Percentiles rank a stretch among this genome's conserved stretches.
These are phyloP conservation scores for Cordyceps tenuipes DNA, from an alignment of 2,329 filamentous ascomycete genomes.

Conservation along the genomic window DNA sequence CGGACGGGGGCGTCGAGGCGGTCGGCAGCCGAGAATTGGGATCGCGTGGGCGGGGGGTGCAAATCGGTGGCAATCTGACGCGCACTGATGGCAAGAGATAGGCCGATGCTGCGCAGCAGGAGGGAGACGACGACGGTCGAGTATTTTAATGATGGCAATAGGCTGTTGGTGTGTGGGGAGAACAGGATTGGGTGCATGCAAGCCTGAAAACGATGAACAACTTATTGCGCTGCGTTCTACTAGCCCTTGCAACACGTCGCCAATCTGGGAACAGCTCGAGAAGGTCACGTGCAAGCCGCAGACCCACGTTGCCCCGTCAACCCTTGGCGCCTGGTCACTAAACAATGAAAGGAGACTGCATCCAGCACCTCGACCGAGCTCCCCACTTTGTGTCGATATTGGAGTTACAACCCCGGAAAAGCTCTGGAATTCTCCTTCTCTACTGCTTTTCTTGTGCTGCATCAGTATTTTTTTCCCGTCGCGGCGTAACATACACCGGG, in stretches of 20 bases:
- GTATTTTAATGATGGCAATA: conserved; percentile 4
- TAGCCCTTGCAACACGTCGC: conserved; percentile 12
- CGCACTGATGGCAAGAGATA: not conserved
- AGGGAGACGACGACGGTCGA: conserved; percentile 1
- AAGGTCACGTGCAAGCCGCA: conserved; percentile 1
- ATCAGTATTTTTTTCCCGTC: not conserved
- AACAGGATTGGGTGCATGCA: conserved; percentile 7
- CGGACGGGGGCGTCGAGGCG: not conserved
- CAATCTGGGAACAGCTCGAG: conserved; percentile 6
- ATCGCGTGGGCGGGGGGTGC: not conserved
- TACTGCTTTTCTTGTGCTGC: not conserved
- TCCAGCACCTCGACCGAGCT: not conserved
- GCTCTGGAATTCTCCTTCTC: not conserved
- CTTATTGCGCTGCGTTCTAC: conserved; percentile 7
- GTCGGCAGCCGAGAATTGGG: not conserved
- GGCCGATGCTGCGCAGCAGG: not conserved
- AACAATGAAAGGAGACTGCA: conserved; percentile 12
- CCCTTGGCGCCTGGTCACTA: not conserved
- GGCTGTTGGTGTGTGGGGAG: conserved; percentile 10
- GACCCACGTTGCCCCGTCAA: conserved; percentile 9
- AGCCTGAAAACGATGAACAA: conserved; percentile 7
- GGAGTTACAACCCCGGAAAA: not conserved
- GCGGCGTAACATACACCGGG: not conserved
- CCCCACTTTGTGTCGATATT: conserved; percentile 1
- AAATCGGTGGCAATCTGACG: not conserved